Evolutionary conservation across 1,139 yeast species (phyloP), one percentile per base, ranked within the genome.

Genomic region (Saccharomycopsis phalli): DNA sequence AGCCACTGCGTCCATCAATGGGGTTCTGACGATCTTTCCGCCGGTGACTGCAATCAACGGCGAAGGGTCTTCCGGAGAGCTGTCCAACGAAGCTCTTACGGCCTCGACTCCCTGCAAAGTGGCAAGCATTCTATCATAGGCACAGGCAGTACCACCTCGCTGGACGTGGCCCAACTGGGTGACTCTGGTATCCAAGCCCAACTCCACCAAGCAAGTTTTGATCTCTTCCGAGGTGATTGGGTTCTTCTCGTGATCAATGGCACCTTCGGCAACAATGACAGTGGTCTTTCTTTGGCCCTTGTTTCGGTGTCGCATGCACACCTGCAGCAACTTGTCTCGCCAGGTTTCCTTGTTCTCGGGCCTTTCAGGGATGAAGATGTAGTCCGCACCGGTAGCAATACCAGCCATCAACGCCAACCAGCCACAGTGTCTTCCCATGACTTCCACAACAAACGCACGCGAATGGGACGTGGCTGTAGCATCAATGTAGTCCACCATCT

Each of bases 381-480:
- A 81, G 58, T 81, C 93, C 1, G 93, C 91, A 55, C 82, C 77
- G 13, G 91, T 80, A 19, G 88, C 78, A 45, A 81, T 72, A 52
- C 91, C 91, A 2, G 91, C 81, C 83, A 81, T 81, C 50, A 81
- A 63, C 1, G 84, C 91, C 49, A 81, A 68, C 93, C 93, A 81
- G 50, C 93, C 93, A 66, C 93, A 81, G 54, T 81, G 91, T 60
- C 93, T 71, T 47, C 93, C 93, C 93, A 81, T 81, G n/a, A 81
- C 93, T 60, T 81, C 93, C 34, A 81, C 77, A 31, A 81, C 87
- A 55, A 81, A 81, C 6, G 93, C 93, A 57, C 93, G 66, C 22
- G 86, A 80, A 58, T 81, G 93, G 1, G 88, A 80, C 44, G 76
- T 77, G 26, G 93, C 93, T 29, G 93, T 81, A 34, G 88, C 91